Base-by-base conservation (phyloP, 441 rosid genomes). In the Eruca vesicaria region DNA sequence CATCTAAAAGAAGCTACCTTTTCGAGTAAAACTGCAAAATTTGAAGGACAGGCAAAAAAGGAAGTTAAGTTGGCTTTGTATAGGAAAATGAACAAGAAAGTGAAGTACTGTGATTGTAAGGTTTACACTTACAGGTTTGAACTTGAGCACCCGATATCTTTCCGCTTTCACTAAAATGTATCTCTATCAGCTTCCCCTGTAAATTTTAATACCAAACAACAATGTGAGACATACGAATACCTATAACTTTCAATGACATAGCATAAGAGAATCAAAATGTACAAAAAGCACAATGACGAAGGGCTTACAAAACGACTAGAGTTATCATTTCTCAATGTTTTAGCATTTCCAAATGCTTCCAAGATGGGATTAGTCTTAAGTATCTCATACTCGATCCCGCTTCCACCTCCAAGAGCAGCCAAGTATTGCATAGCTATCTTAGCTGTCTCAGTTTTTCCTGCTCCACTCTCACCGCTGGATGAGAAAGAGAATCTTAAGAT, bases 281-380 rank as follows among this genome's bases (percentile, higher is more conserved):
- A 63, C 23, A 59, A 19, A 19, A 57, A 28, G 16, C 68, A 55
- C 80, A 66, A 80, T 81, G 77, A 66, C 45, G 74, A 43, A 75
- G 63, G 78, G 81, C 98, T 90, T 87, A 96, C 99, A 85, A 96
- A 96, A 72, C 99, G 98, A 82, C 99, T 96, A 58, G 99, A 93
- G 85, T 96, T 96, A 81, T 90, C 93, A 88, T 96, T 96, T 85
- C 96, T 92, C 70, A 85, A 76, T 48, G 99, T 96, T 82, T 96
- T 96, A 26, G 99, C 98, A 82, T 96, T 96, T 72, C 99, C 99
- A 87, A 96, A 96, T 52, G 99, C 99, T 89, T 96, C 99, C 78
- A 96, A 82, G 64, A 96, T 92, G 11, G 98, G 98, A 86, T 96
- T 94, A 56, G 98, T 93, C 85, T 94, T 92, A 86, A 96, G 72